These are phyloP conservation scores for Allium cepa DNA, from an alignment of 106 monocot genomes.

Conservation along the genomic window DNA sequence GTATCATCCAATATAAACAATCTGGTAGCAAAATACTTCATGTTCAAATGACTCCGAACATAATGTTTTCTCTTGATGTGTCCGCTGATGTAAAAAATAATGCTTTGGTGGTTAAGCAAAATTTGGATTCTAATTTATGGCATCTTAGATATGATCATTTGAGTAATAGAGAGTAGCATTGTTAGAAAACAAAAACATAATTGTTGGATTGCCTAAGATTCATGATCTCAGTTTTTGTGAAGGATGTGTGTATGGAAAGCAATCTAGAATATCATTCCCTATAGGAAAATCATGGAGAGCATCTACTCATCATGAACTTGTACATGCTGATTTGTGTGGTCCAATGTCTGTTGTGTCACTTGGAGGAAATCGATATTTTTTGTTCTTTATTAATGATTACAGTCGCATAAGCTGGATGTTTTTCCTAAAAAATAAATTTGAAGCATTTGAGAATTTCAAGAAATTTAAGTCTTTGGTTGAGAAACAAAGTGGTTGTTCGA, in stretches of 20 bases:
- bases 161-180: no score
- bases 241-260: no score
- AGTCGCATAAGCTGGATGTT: no score
- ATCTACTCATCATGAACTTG: no score
- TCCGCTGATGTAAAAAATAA: background rate
- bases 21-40: background rate
- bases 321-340: slow-evolving; percentile 8
- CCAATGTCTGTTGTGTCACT: background rate
- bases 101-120: background rate
- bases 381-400: no score
- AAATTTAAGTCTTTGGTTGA: background rate
- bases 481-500: background rate
- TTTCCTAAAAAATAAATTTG: background rate
- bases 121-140: background rate
- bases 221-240: background rate
- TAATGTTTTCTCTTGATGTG: background rate
- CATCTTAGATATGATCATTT: no score
- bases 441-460: slow-evolving; percentile 1
- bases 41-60: background rate
- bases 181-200: no score
- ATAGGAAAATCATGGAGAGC: no score
- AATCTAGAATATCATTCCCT: no score
- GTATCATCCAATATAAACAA: background rate
- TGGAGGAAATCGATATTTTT: background rate
- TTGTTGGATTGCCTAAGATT: background rate